Evolutionary conservation across 1,284 basidiomycete genomes (phyloP), one percentile per base, ranked within the genome.

Genomic region (Xerocomus cyaneibrunnescens): DNA sequence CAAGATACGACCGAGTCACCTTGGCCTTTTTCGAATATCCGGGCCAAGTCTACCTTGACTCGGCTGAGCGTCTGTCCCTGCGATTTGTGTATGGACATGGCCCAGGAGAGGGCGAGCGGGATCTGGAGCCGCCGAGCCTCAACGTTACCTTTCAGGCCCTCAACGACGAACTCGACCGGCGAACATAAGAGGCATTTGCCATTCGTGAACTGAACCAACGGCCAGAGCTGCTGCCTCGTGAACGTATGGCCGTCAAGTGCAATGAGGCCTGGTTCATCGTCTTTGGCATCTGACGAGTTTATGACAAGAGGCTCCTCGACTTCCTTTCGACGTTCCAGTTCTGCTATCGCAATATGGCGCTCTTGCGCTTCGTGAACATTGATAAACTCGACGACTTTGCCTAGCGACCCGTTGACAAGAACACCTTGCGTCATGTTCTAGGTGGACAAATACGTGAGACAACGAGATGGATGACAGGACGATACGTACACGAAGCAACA

Each of bases 391-490:
- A 86, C 66, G 19, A 98, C 83, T 44, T 77, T 81, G 16, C 94
- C 95, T 65, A 95, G 81, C 14, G 87, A 92, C 0, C 94, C 94
- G 61, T 98, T 98, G 51, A 96, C 94, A 0, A 98, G 79, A 14
- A 68, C 17, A 50, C 74, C 50, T 77, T 80, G 63, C 69, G 43
- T 72, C 35, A 77, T 71, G 51, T 85, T 85, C 72, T 84, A 35
- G 2, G 36, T 45, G 17, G 34, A 38, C 14, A 5, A 28, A 13
- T 14, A 32, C 8, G 32, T 58, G 36, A 51, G 45, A 31, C 5
- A 16, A 42, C 17, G 32, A 12, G 16, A 45, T 19, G 14, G 27
- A 38, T 12, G n/a, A 13, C 13, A 22, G 4, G 27, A 42, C 2
- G 22, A 40, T 37, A 44, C 64, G 7, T 51, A 75, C 74, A 69